These are phyloP conservation scores for Phlyctochytrium arcticum DNA, from an alignment of 192 early-diverging fungal genomes.

Conservation along the genomic window DNA sequence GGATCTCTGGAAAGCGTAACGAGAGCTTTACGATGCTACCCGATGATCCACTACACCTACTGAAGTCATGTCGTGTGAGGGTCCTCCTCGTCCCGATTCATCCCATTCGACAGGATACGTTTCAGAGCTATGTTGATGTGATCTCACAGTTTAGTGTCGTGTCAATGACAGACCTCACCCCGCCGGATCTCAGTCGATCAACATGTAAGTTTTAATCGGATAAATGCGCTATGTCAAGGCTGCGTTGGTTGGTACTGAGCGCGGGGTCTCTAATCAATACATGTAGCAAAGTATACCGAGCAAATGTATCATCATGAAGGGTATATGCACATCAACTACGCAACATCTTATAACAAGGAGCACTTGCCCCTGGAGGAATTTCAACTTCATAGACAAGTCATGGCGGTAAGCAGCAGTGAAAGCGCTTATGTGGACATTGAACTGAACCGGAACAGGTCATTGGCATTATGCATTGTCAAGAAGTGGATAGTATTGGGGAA, in stretches of 20 bases:
- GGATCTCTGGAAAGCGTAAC: too few species aligned
- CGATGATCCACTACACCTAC: conserved; percentile 7
- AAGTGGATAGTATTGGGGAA: conserved; percentile 52
- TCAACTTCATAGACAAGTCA: conserved; percentile 66
- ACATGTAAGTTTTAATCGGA: conserved; percentile 35
- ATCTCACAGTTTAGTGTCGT: conserved; percentile 64
- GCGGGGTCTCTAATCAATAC: neutral
- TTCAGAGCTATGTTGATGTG: conserved; percentile 62
- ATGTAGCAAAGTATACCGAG: conserved; percentile 30
- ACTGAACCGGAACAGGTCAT: conserved; percentile 50
- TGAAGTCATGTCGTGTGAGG: conserved; percentile 48
- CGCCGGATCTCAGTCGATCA: conserved; percentile 47
- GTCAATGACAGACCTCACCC: conserved; percentile 62
- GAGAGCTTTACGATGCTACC: neutral
- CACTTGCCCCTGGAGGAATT: conserved; percentile 73
- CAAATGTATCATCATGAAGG: conserved; percentile 56
- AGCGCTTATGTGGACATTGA: neutral
- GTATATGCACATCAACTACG: conserved; percentile 67
- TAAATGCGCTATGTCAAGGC: too few species aligned
- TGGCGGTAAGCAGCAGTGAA: conserved; percentile 52
- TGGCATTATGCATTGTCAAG: conserved; percentile 76
- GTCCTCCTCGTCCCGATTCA: conserved; percentile 70
- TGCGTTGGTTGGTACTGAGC: neutral
- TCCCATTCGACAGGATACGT: conserved; percentile 57
- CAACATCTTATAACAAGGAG: conserved; percentile 62